These are phyloP conservation scores for Linum trigynum DNA, from an alignment of 345 rosid genomes.

Conservation along the genomic window DNA sequence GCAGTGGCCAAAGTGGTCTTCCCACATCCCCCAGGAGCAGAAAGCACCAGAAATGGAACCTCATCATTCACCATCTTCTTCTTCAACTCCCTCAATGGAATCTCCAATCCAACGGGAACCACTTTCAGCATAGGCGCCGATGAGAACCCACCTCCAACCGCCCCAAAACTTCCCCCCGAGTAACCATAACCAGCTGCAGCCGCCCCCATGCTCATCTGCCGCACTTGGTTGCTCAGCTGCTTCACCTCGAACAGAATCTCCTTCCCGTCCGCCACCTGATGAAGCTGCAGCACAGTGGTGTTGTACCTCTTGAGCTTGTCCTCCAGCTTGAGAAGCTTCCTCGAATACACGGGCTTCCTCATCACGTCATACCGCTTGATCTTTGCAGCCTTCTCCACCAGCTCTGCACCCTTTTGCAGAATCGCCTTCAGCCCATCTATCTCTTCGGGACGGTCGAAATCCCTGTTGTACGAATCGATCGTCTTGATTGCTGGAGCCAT, in stretches of 20 bases:
- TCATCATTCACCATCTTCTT: constrained; percentile 12
- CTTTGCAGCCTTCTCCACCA: constrained; percentile 8
- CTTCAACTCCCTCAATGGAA: constrained; percentile 17
- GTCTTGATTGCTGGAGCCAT: constrained; percentile 3
- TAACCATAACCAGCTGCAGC: background rate
- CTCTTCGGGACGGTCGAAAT: constrained; percentile 10
- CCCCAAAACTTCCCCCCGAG: background rate
- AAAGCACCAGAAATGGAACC: constrained; percentile 8
- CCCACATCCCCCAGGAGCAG: constrained; percentile 26
- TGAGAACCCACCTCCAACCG: constrained; percentile 6
- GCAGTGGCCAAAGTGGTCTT: constrained; percentile 21
- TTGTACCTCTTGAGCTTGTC: constrained; percentile 1
- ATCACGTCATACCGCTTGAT: background rate
- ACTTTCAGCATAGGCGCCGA: constrained; percentile 15
- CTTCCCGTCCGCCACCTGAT: background rate
- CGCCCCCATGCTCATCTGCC: background rate
- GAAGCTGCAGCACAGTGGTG: background rate
- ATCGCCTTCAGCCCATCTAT: background rate
- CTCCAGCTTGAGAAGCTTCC: constrained; percentile 13
- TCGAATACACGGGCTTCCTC: constrained; percentile 4
- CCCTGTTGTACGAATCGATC: constrained; percentile 3
- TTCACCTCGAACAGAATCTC: constrained; percentile 9
- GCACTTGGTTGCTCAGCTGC: background rate
- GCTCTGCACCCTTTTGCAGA: background rate
- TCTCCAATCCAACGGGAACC: constrained; percentile 18